phyloP scores from a whole-genome alignment of 208 protist genomes.

The Naegleria fowleri region DNA sequence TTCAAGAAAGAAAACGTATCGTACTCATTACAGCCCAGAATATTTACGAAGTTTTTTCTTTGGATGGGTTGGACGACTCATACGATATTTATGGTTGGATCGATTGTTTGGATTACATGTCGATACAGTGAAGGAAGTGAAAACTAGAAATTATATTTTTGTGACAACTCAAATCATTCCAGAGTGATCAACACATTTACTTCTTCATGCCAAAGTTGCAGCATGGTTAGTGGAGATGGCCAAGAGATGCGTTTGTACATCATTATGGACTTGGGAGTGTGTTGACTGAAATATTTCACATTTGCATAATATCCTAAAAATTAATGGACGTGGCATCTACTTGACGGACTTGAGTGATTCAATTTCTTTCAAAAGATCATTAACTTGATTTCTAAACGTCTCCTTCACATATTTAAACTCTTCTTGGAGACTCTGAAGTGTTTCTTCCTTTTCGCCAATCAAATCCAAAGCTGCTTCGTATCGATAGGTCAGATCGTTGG shows the following conservation, averaged over 20 bases:
- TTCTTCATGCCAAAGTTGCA: too few relatives aligned
- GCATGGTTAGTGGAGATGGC: too few relatives aligned
- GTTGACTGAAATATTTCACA: too few relatives aligned
- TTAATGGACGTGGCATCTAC: background rate
- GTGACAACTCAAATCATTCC: constrained; percentile 22
- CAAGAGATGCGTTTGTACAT: too few relatives aligned
- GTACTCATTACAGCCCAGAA: constrained; percentile 29
- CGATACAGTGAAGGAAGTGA: constrained; percentile 18
- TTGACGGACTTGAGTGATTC: background rate
- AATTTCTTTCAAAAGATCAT: background rate
- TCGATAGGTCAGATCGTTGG: background rate
- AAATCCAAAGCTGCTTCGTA: background rate
- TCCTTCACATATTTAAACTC: background rate
- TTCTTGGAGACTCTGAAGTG: background rate
- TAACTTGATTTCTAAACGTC: background rate
- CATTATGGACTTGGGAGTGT: too few relatives aligned
- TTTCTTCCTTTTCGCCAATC: constrained; percentile 1
- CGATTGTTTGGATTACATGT: constrained; percentile 32
- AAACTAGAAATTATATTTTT: constrained; percentile 19
- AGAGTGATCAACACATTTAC: background rate
- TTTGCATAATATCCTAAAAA: too few relatives aligned
- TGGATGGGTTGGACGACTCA: constrained; percentile 30
- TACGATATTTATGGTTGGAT: constrained; percentile 28
- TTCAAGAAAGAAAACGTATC: constrained; percentile 23
- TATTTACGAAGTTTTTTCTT: constrained; percentile 30